Base-by-base conservation (phyloP, 2,329 filamentous ascomycete species). In the Arachnopeziza araneosa region DNA sequence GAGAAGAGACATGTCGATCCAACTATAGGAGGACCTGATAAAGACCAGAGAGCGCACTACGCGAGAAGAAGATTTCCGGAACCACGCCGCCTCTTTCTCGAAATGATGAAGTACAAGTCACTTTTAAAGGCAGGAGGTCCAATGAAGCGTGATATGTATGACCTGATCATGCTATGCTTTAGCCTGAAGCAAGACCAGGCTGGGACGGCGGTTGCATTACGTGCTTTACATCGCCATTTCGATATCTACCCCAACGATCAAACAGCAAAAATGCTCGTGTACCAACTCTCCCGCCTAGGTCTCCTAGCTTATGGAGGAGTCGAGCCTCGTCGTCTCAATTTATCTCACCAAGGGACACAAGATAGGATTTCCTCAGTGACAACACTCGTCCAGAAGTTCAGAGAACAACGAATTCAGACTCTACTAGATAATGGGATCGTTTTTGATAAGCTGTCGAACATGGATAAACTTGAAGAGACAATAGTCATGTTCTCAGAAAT, bases 111-210 rank as follows among this genome's bases (percentile, higher is more conserved):
- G n/a, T 67, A 72, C 51, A 64, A 57, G 2, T 23, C 52, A 24
- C 22, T 24, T 32, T 22, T 59, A 9, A 51, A 17, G 2, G n/a
- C 24, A 24, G 68, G 70, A 14, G 67, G 70, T 21, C 68, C 76
- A 49, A 76, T 82, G 60, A 77, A 78, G 23, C 74, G 73, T 59
- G 77, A 79, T 5, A 66, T 83, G 2, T 83, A 83, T 61, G 75
- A 82, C 63, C 75, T 78, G 59, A 79, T 83, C 53, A 75, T 82
- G 26, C 74, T 78, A 32, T 78, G 76, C 64, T 81, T 83, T 68
- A 80, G 78, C 61, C 70, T 80, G 8, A 75, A 74, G 1, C 74
- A 78, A 54, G 81, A 83, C 63, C 71, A 79, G 17, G 64, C 74
- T 2, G 81, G 79, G 32, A 79, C 76, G 2, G 71, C 82, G 23